Base-by-base conservation (phyloP, 2,329 filamentous ascomycete genomes). In the Aspergillus sp. region DNA sequence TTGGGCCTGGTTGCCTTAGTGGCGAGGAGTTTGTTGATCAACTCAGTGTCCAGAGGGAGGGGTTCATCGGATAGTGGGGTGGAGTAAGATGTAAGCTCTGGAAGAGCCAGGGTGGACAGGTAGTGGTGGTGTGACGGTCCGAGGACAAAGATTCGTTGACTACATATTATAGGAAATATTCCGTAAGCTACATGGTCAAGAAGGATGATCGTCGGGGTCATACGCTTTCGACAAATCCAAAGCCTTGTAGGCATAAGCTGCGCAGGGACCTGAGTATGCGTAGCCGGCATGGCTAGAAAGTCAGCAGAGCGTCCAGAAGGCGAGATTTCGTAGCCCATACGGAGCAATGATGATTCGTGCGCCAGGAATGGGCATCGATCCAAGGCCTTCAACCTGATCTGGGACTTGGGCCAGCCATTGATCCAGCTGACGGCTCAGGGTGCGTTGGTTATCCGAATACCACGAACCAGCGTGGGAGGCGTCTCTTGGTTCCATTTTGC, bases 231-330 rank as follows among this genome's bases (percentile, higher is more conserved):
- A 86, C 51, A 97, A 80, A 69, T 97, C 91, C 46, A 95, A 85
- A 6, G 83, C 82, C 72, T 90, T 94, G 75, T 97, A 99, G 8
- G 94, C 94, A 86, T 90, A 97, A 41, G 92, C 94, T 41, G 94
- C 94, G 60, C 90, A 93, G 36, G 86, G 83, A 7, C 94, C 94
- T 3, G 94, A 99, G 77, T 93, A 97, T 2, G 83, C 77, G 75
- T 96, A 99, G 55, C 94, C 94, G 54, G 94, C 94, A 71, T 99
- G 94, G 55, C 93, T 96, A 64, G 61, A 49, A 51, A 13, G 50
- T 44, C 46, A 67, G 55, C 47, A 38, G 9, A 17, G 32, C 19
- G 19, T n/a, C 35, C 8, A 41, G 22, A n/a, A 38, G 33, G 4
- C 4, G 14, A 36, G 10, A 26, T 10, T 10, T 20, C 11, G 44